A percentile compares a stretch with the other conserved stretches of the same genome.
phyloP scores from a whole-genome alignment of 2,329 filamentous ascomycete genomes.

The Fusarium coffeatum region DNA sequence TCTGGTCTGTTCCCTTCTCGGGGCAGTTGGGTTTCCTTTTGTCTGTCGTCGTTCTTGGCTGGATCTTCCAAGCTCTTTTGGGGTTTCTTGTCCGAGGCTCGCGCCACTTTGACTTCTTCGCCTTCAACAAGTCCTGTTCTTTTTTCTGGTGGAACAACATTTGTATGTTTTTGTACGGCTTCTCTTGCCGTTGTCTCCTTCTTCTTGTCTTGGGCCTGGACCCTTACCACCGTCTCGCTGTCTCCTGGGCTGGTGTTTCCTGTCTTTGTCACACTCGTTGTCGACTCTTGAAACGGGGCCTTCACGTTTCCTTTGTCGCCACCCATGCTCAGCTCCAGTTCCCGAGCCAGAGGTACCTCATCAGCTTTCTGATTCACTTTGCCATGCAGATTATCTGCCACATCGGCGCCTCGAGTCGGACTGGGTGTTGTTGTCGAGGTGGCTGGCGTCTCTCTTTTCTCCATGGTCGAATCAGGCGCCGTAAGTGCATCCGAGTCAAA shows the following conservation, averaged over 20 bases:
- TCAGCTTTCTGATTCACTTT: neutral
- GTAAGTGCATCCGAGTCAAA: slow-evolving; percentile 23
- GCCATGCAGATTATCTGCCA: neutral
- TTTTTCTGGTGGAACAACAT: neutral
- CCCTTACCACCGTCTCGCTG: slow-evolving; percentile 15
- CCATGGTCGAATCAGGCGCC: slow-evolving; percentile 22
- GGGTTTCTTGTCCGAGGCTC: slow-evolving; percentile 8
- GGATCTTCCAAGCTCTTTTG: slow-evolving; percentile 8
- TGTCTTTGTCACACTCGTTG: neutral
- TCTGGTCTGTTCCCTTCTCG: slow-evolving; percentile 13
- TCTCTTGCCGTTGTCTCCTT: neutral
- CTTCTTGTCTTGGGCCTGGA: neutral
- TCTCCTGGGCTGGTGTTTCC: slow-evolving; percentile 12
- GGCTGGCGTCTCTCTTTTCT: slow-evolving; percentile 30
- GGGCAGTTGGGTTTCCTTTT: slow-evolving; percentile 7
- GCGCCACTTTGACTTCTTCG: slow-evolving; percentile 24
- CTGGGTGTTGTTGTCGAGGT: slow-evolving; percentile 34
- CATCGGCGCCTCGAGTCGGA: slow-evolving; percentile 9
- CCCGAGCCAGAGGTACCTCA: neutral
- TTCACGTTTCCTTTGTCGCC: neutral
- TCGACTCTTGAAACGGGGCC: neutral
- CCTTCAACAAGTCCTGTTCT: neutral
- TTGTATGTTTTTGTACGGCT: neutral
- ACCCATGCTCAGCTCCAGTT: neutral
- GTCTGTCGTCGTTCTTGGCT: slow-evolving; percentile 10